These are phyloP conservation scores for Brassica incana DNA, from an alignment of 345 rosid species.

Conservation along the genomic window DNA sequence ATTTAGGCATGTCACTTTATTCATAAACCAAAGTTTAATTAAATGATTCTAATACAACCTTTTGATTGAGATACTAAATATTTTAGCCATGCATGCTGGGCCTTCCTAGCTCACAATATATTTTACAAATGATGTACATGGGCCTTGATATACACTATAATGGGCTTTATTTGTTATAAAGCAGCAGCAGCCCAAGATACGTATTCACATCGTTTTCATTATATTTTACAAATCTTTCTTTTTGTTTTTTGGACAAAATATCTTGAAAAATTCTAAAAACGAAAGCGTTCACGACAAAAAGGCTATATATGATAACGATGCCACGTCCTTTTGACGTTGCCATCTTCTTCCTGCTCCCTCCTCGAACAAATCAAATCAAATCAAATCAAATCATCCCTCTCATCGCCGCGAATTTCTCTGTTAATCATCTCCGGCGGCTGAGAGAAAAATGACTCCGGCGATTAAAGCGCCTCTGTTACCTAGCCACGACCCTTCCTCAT, in stretches of 20 bases:
- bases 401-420: neutral
- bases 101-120: conserved; percentile 80
- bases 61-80: neutral
- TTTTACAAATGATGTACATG: conserved; percentile 14
- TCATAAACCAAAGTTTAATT: too few relatives aligned
- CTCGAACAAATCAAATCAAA: neutral
- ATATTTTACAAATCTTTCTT: neutral
- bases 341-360: neutral
- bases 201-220: neutral
- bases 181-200: conserved; percentile 10
- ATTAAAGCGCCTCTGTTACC: conserved; percentile 54
- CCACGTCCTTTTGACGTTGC: conserved; percentile 8
- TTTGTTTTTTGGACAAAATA: too few relatives aligned
- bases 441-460: conserved; percentile 50
- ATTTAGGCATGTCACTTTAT: too few relatives aligned
- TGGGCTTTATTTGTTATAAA: neutral
- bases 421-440: neutral
- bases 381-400: neutral
- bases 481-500: conserved; percentile 24
- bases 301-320: neutral
- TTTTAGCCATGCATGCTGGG: conserved; percentile 54
- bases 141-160: too few relatives aligned
- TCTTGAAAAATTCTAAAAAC: neutral
- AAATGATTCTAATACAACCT: neutral
- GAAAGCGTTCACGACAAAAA: neutral